Conservation (phyloP, 192 early-diverging fungal genomes). For the Coemansia sp. region DNA sequence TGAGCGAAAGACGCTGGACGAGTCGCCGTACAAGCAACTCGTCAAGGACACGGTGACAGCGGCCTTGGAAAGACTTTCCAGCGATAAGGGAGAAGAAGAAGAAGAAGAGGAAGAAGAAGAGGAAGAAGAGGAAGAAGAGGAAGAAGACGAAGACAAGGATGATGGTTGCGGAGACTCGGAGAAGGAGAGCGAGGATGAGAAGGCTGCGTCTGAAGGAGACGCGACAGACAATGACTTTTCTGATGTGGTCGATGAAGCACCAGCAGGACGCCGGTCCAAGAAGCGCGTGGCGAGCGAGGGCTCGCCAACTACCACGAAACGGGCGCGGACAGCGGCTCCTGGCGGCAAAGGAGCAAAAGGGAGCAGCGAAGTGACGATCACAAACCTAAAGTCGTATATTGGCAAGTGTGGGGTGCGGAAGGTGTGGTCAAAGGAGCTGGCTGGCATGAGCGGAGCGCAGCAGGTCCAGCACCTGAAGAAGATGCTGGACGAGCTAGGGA, state of each 20-base stretch:
- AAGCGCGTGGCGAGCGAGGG: slow-evolving; percentile 4
- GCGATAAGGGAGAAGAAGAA: not conserved
- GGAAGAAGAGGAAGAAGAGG: not conserved
- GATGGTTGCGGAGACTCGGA: not conserved
- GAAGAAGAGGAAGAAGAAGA: not conserved
- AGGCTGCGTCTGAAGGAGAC: not conserved
- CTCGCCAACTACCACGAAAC: slow-evolving; percentile 8
- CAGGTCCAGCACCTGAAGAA: slow-evolving; percentile 48
- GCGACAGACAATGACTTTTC: slow-evolving; percentile 1
- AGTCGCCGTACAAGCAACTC: slow-evolving; percentile 22
- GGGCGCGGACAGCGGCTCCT: not conserved
- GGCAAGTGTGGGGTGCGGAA: slow-evolving; percentile 46
- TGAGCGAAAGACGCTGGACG: slow-evolving; percentile 16
- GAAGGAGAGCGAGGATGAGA: not conserved
- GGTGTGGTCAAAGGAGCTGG: slow-evolving; percentile 49
- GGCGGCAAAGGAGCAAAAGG: not conserved
- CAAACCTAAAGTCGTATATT: slow-evolving; percentile 42
- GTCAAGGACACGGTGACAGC: slow-evolving; percentile 15
- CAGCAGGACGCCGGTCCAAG: not conserved
- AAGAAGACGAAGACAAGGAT: not conserved
- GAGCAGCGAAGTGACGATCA: slow-evolving; percentile 19
- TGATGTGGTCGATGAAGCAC: slow-evolving; percentile 11
- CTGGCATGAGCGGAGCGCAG: slow-evolving; percentile 30
- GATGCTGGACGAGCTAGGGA: slow-evolving; percentile 43
- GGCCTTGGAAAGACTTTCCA: slow-evolving; percentile 2